Evolutionary conservation across 805 yeast species (phyloP).

Genomic region (Candida insectorum): DNA sequence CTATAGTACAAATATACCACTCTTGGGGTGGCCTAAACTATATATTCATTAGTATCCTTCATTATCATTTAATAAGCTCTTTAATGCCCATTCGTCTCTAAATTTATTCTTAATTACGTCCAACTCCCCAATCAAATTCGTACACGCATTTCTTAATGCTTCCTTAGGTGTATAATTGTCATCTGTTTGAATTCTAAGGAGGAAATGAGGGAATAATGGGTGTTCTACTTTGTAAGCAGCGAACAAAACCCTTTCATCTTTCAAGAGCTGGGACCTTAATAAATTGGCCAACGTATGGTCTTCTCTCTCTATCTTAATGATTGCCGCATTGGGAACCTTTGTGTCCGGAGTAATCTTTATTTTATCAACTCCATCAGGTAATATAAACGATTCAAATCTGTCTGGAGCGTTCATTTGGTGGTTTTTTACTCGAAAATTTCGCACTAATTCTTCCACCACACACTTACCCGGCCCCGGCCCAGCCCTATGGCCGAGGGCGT

Average conservation of each 20-base stretch:
- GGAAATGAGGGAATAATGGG: slow-evolving; percentile 93
- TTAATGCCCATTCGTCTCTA: slow-evolving; percentile 89
- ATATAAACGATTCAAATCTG: slow-evolving; percentile 91
- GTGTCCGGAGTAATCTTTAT: slow-evolving; percentile 88
- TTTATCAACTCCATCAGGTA: slow-evolving; percentile 98
- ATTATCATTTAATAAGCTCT: slow-evolving; percentile 56
- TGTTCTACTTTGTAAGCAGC: slow-evolving; percentile 98
- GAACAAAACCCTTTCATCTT: slow-evolving; percentile 85
- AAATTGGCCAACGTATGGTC: slow-evolving; percentile 96
- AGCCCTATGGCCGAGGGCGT: not conserved
- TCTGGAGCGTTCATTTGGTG: slow-evolving; percentile 98
- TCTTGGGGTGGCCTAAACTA: no score
- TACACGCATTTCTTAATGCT: slow-evolving; percentile 88
- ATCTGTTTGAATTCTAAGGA: slow-evolving; percentile 92
- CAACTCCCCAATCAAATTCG: slow-evolving; percentile 74
- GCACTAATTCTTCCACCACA: not conserved
- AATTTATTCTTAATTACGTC: slow-evolving; percentile 73
- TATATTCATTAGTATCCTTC: slow-evolving; percentile 3
- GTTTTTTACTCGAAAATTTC: slow-evolving; percentile 1
- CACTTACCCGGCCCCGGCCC: slow-evolving; percentile 2
- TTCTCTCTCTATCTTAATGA: slow-evolving; percentile 91
- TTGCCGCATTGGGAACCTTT: slow-evolving; percentile 91
- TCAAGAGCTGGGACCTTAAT: slow-evolving; percentile 78
- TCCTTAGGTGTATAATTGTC: slow-evolving; percentile 91
- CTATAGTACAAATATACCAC: not conserved